A percentile compares a stretch with the other conserved stretches of the same genome.
Evolutionary conservation across 169 alveolate species (phyloP).

Genomic region (Eimeria sp.): DNA sequence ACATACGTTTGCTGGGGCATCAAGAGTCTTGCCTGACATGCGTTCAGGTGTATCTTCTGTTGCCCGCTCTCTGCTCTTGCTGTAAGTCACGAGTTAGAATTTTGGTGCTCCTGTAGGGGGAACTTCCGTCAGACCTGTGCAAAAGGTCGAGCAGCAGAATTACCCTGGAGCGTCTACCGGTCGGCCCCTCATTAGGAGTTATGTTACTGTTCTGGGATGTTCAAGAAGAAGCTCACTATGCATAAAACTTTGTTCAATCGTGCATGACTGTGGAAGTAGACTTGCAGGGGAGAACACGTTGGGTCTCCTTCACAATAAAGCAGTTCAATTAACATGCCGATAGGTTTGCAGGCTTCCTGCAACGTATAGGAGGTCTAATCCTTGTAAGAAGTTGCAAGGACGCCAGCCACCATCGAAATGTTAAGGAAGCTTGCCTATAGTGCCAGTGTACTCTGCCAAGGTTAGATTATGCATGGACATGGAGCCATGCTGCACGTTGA

Average conservation of each 20-base stretch:
- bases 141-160: not conserved
- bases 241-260: not conserved
- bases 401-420: not conserved
- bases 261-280: not conserved
- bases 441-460: no score
- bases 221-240: not conserved
- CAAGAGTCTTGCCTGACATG: not conserved
- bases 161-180: not conserved
- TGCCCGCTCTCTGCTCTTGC: not conserved
- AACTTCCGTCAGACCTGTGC: not conserved
- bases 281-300: constrained; percentile 6
- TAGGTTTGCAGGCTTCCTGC: not conserved
- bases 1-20: not conserved
- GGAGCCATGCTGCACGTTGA: no score
- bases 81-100: not conserved
- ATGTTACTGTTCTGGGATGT: not conserved
- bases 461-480: no score
- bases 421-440: not conserved
- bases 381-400: not conserved
- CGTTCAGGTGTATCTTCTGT: no score
- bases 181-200: not conserved
- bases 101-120: not conserved
- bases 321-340: no score
- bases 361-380: constrained; percentile 53
- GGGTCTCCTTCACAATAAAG: not conserved